Percentiles rank a stretch among this genome's conserved stretches.
phyloP scores from a whole-genome alignment of 345 rosid species.

The Populus pruinosa region DNA sequence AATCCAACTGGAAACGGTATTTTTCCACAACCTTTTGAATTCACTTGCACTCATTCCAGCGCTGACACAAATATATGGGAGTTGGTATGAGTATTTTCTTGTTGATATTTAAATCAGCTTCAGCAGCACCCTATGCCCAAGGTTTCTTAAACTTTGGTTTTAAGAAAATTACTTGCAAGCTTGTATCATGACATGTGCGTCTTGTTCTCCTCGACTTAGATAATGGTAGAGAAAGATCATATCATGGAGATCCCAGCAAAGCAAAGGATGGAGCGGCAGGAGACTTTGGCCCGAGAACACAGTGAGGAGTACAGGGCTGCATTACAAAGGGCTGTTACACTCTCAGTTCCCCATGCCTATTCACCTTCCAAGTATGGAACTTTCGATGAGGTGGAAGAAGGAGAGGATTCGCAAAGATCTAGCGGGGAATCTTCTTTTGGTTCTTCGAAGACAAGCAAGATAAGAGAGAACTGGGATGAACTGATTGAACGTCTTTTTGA shows the following conservation, averaged over 20 bases:
- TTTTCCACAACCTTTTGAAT: neutral
- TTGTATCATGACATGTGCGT: neutral
- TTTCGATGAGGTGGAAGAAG: constrained; percentile 51
- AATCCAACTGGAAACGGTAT: neutral
- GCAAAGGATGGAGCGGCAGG: constrained; percentile 87
- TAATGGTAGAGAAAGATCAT: constrained; percentile 71
- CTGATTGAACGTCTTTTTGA: constrained; percentile 69
- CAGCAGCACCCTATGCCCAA: neutral
- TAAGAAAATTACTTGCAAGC: neutral
- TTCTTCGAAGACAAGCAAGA: constrained; percentile 27
- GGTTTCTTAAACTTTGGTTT: neutral
- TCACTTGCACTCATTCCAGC: neutral
- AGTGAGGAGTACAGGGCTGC: constrained; percentile 77
- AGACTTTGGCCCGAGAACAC: constrained; percentile 68
- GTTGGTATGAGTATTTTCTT: neutral
- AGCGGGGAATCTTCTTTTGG: constrained; percentile 34
- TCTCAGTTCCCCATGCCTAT: constrained; percentile 70
- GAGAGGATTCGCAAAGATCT: constrained; percentile 30
- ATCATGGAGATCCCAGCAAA: constrained; percentile 64
- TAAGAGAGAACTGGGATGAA: constrained; percentile 64
- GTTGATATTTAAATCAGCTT: neutral
- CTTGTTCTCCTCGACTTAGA: constrained; percentile 26
- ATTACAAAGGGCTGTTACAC: constrained; percentile 68
- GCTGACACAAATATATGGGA: neutral
- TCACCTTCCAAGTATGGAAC: constrained; percentile 73